Base-by-base conservation (phyloP, 1,139 yeast genomes). In the Debaryomycetaceae sp. region DNA sequence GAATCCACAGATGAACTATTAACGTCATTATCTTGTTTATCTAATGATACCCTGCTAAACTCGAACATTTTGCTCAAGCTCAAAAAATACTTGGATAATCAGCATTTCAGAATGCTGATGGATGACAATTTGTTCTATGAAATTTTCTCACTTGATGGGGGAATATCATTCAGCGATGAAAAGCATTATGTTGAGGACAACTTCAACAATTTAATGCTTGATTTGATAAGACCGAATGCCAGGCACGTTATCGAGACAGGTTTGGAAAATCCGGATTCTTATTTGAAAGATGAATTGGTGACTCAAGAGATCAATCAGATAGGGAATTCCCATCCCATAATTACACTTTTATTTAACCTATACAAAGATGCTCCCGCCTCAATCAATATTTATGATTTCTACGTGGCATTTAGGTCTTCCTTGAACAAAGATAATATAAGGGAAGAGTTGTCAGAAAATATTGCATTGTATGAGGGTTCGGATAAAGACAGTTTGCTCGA, bases 281-380 rank as follows among this genome's bases (percentile, higher is more conserved):
- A 70, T 47, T 58, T 73, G 44, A 48, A 60, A 9, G 63, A 63
- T 46, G 54, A 52, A 3, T 45, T 65, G 36, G 52, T 66, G 6
- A 42, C 45, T 13, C 45, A 49, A 5, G 47, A 47, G 1, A 34
- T 43, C 8, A 38, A 11, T 34, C 45, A 17, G 40, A 44, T 6
- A 33, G 39, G 17, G 39, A 46, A 9, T 40, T 72, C 46, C 78
- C 72, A 47, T 13, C 95, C 84, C 38, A 72, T 76, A 2, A 60
- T 85, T 9, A 71, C 81, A 34, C 78, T 77, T 39, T 61, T 89
- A 44, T 90, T 81, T 63, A 76, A 80, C 40, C 72, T 89, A 20
- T 85, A 85, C 60, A 79, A 93, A 49, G 97, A 90, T 57, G 93
- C 97, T 0, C 87, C 89, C 24, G 73, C 83, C 2, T 69, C 75